These are phyloP conservation scores for Coemansia sp. DNA, from an alignment of 192 early-diverging fungal species.

Conservation along the genomic window DNA sequence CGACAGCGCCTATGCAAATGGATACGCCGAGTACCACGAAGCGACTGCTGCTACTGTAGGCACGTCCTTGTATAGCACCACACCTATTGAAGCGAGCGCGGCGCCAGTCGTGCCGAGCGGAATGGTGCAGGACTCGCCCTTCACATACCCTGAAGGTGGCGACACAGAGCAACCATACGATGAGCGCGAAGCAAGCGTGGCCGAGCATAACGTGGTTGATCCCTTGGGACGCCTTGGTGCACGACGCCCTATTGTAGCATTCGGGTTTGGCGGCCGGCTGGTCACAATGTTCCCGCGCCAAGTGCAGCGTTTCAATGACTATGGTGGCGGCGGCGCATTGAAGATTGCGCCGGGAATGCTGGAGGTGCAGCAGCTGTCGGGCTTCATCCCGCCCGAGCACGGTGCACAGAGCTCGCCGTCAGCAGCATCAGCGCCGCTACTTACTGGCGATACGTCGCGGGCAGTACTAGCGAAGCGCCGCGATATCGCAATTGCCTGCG, in stretches of 20 bases:
- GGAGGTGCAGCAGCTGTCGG: constrained; percentile 49
- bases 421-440: constrained; percentile 47
- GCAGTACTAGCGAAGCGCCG: constrained; percentile 53
- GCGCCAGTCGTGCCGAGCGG: too few species aligned
- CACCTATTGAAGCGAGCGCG: neutral
- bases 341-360: constrained; percentile 56
- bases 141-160: too few species aligned
- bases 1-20: neutral
- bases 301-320: constrained; percentile 55
- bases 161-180: neutral
- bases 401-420: constrained; percentile 2
- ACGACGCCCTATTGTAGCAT: constrained; percentile 57
- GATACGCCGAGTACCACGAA: neutral
- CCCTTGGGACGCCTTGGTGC: constrained; percentile 32
- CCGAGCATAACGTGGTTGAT: constrained; percentile 1
- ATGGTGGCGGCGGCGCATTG: constrained; percentile 30
- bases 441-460: constrained; percentile 64
- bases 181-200: neutral
- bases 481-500: constrained; percentile 31
- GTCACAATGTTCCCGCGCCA: constrained; percentile 62
- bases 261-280: constrained; percentile 76
- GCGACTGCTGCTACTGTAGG: neutral
- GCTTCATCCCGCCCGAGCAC: constrained; percentile 23
- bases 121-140: neutral
- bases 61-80: neutral